These are phyloP conservation scores for Clarireedia hainanense DNA, from an alignment of 2,329 filamentous ascomycete genomes.

Conservation along the genomic window DNA sequence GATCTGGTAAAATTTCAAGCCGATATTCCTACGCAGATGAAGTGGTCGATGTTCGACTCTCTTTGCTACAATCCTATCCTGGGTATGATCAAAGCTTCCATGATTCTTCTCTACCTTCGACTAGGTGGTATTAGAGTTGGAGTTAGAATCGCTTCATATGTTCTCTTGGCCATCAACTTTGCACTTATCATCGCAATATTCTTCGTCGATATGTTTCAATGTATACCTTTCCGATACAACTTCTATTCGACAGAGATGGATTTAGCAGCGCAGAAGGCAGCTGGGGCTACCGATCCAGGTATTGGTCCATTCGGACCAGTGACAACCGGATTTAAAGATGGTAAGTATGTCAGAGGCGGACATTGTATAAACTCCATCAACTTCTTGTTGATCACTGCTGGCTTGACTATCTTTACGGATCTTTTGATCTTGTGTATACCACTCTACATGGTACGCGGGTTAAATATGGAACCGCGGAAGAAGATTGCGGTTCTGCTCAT, in stretches of 20 bases:
- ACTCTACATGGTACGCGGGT: conserved; percentile 17
- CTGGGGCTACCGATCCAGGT: conserved; percentile 5
- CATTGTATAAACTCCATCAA: conserved; percentile 13
- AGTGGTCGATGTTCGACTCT: conserved; percentile 26
- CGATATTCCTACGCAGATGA: background rate
- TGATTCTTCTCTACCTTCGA: conserved; percentile 37
- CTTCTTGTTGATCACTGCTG: conserved; percentile 15
- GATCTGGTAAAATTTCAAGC: conserved; percentile 4
- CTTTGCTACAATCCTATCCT: conserved; percentile 37
- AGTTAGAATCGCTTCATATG: conserved; percentile 7
- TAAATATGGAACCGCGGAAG: conserved; percentile 12
- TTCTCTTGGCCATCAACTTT: conserved; percentile 19
- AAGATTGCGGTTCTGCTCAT: conserved; percentile 12
- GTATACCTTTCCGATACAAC: conserved; percentile 16
- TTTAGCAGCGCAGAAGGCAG: conserved; percentile 3
- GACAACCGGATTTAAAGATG: conserved; percentile 13
- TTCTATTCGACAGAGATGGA: conserved; percentile 10
- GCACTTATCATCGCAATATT: conserved; percentile 32
- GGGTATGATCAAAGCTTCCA: conserved; percentile 38
- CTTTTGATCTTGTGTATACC: conserved; percentile 17
- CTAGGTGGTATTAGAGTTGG: conserved; percentile 29
- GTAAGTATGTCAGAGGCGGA: conserved; percentile 12
- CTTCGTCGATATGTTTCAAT: conserved; percentile 34
- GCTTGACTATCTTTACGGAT: conserved; percentile 17
- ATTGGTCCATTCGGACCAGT: background rate